phyloP scores from a whole-genome alignment of 139 green algal species.

The Auxenochlorella pyrenoidosa region DNA sequence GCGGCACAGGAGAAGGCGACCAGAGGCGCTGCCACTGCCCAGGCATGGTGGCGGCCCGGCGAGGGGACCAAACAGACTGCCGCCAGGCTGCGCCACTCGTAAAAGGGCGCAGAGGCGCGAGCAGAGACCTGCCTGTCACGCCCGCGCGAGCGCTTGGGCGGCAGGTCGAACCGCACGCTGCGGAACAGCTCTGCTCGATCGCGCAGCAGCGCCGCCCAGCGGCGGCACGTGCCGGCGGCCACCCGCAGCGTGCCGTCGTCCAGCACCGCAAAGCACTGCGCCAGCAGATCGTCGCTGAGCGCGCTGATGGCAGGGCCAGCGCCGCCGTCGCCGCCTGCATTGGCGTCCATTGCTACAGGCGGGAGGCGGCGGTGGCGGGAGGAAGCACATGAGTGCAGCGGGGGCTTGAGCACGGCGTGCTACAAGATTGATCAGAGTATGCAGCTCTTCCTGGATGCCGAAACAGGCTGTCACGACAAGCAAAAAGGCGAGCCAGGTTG shows the following conservation, averaged over 20 bases:
- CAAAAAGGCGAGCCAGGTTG: no score
- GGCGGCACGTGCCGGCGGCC: neutral
- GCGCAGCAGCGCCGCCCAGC: neutral
- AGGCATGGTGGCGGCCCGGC: neutral
- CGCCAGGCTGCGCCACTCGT: neutral
- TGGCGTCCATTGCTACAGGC: no score
- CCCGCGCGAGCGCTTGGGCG: conserved; percentile 13
- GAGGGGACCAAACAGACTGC: neutral
- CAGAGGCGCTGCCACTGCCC: no score
- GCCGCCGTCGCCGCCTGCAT: no score
- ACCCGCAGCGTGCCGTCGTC: conserved; percentile 1
- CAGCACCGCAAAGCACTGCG: neutral
- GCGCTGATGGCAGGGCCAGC: neutral
- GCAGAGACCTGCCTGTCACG: conserved; percentile 1
- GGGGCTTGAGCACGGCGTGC: no score
- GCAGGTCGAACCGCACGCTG: neutral
- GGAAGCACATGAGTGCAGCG: no score
- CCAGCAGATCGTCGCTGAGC: conserved; percentile 17
- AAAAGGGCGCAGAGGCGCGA: no score
- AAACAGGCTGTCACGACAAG: no score
- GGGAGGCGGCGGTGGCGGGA: no score
- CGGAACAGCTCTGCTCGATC: conserved; percentile 6
- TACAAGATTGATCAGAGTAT: no score
- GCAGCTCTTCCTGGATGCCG: no score
- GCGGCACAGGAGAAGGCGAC: no score